Base-by-base conservation (phyloP, 2,329 filamentous ascomycete species). In the Xylaria sp. region DNA sequence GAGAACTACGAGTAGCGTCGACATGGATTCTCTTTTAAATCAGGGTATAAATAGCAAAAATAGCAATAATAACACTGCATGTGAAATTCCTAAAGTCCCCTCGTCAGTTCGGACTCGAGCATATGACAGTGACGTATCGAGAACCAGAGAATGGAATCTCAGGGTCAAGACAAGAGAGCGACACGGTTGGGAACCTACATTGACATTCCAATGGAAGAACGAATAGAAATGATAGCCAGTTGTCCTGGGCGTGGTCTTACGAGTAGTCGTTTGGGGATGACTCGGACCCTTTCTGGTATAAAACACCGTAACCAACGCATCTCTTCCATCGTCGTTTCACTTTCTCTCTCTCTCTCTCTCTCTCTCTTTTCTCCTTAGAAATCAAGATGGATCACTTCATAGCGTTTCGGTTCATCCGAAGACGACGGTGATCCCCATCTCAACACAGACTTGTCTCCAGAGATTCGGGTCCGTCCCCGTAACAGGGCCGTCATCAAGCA, bases 361-460 rank as follows among this genome's bases (percentile, higher is more conserved):
- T 30, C 23, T 30, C 23, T 5, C 23, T 30, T 3, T 30, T 1
- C 23, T 30, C 23, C 23, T 30, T 30, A 30, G 23, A 23, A 23
- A 54, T 9, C 46, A 42, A 16, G 8, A 34, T 34, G 2, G 6
- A 19, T 11, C 23, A 9, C 30, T 11, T 10, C 34, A 56, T 18
- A 23, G 18, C 9, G 23, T 30, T 19, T 19, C 47, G 18, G 9
- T 4, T 77, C 69, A 84, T 16, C 83, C 83, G 75, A 86, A 84
- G 35, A 86, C 81, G 67, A 86, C 80, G 53, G 76, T 82, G 18
- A 85, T 76, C 1, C 82, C 83, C 78, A 81, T 82, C 61, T 85
- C 82, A 59, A 76, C 73, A 66, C 82, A 83, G n/a, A 86, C 79
- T 55, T 73, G 73, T 68, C 82, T 77, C 83, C 83, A 85, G 47